Evolutionary conservation across 2,329 filamentous ascomycete genomes (phyloP).

Genomic region (Knufia petricola): DNA sequence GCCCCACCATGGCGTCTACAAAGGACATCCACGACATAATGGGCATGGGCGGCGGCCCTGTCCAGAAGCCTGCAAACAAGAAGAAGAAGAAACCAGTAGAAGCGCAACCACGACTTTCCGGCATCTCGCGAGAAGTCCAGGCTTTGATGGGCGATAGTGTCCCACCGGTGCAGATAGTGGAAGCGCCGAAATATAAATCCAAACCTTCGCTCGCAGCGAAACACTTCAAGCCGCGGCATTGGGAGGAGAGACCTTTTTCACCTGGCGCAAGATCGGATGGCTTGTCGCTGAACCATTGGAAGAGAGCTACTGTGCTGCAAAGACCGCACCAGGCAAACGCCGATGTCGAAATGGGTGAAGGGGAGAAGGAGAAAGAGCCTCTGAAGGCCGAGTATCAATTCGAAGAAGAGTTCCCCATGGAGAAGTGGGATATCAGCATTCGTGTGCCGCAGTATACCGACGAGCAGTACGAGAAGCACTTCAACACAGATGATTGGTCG

Average conservation of each 20-base stretch:
- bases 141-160: slow-evolving; percentile 42
- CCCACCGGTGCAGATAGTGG: slow-evolving; percentile 43
- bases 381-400: slow-evolving; percentile 24
- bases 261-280: slow-evolving; percentile 68
- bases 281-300: slow-evolving; percentile 72
- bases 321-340: slow-evolving; percentile 19
- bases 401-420: slow-evolving; percentile 52
- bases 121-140: slow-evolving; percentile 42
- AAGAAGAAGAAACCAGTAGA: slow-evolving; percentile 66
- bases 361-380: slow-evolving; percentile 28
- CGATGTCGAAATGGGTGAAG: slow-evolving; percentile 24
- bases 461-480: slow-evolving; percentile 68
- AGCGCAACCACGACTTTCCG: slow-evolving; percentile 33
- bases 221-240: slow-evolving; percentile 21
- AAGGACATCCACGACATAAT: slow-evolving; percentile 82
- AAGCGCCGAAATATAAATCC: slow-evolving; percentile 41
- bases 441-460: slow-evolving; percentile 73
- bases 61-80: slow-evolving; percentile 44
- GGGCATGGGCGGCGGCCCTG: slow-evolving; percentile 59
- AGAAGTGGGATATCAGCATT: slow-evolving; percentile 79
- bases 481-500: slow-evolving; percentile 72
- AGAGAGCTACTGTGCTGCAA: slow-evolving; percentile 43
- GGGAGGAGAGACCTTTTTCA: slow-evolving; percentile 46
- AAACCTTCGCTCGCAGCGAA: slow-evolving; percentile 22
- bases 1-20: slow-evolving; percentile 50